Base-by-base conservation (phyloP, 257 asterid genomes). In the Petunia axillaris region DNA sequence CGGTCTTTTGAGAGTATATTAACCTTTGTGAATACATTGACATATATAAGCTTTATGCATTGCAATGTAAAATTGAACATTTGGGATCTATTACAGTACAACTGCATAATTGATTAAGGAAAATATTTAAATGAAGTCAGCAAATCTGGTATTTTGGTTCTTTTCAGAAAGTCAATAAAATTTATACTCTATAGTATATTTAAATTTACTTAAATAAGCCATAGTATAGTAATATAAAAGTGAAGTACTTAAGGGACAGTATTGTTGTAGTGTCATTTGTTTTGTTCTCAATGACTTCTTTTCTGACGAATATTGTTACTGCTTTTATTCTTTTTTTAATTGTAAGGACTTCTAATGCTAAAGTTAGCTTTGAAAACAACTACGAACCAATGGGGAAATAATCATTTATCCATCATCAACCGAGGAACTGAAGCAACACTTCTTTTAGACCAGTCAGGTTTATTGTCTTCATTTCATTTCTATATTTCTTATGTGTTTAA, bases 351-450 rank as follows among this genome's bases (percentile, higher is more conserved):
- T 52, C 70, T 39, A 73, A 79, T 52, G 82, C 62, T 60, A 64
- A 54, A 10, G 11, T 41, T 55, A 82, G 41, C 5, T 92, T 92
- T 62, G n/a, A 78, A 65, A 55, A 14, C 4, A 79, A 81, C 43
- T 92, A 92, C 43, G 8, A 54, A 1, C 70, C 83, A 14, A 0
- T 92, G 92, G 92, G 97, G 95, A 14, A 5, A 4, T 0, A 6
- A 89, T 63, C 91, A 92, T 78, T 64, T 91, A 36, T 37, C 71
- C 15, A 71, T 88, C 37, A 5, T 85, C 55, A 85, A 89, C 1
- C 82, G 79, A 25, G 85, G 82, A 58, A 82, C 79, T 4, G 81
- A 91, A 25, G 93, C 81, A 4, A 84, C 84, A 48, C 89, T 92
- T 48, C 63, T 54, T 1, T 8, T 88, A 40, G 94, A 89, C 75